phyloP scores from a whole-genome alignment of 2,329 filamentous ascomycete genomes.

The Neoarthrinium moseri region DNA sequence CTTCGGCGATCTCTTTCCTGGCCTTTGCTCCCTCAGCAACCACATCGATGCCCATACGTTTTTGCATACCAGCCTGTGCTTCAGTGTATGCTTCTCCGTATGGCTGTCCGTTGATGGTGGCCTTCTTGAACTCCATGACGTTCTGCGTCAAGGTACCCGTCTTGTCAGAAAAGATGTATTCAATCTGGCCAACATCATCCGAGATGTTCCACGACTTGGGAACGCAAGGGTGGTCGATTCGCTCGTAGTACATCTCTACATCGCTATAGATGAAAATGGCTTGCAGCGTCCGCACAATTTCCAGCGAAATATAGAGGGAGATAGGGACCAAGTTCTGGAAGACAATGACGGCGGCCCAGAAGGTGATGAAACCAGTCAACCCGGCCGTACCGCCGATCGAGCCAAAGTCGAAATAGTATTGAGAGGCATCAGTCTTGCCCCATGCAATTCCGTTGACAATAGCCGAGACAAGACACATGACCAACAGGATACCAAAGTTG shows the following conservation, averaged over 20 bases:
- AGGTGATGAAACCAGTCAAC: conserved; percentile 90
- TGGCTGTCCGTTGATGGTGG: conserved; percentile 89
- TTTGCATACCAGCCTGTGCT: conserved; percentile 93
- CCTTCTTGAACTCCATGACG: conserved; percentile 99
- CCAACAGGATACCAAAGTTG: conserved; percentile 87
- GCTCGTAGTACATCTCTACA: conserved; percentile 94
- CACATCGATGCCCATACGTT: conserved; percentile 82
- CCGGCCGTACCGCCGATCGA: conserved; percentile 73
- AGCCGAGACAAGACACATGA: conserved; percentile 85
- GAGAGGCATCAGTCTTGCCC: conserved; percentile 71
- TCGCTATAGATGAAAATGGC: conserved; percentile 98
- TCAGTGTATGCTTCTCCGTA: conserved; percentile 99
- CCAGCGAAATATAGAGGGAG: conserved; percentile 93
- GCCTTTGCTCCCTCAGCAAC: conserved; percentile 75
- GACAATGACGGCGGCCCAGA: conserved; percentile 90
- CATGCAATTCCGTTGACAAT: conserved; percentile 84
- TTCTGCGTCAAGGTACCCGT: conserved; percentile 89
- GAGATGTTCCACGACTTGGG: conserved; percentile 99
- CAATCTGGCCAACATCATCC: conserved; percentile 95
- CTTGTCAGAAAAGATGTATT: conserved; percentile 98
- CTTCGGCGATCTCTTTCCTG: conserved; percentile 74
- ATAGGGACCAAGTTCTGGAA: conserved; percentile 99
- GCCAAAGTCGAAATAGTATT: conserved; percentile 81
- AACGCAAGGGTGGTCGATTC: conserved; percentile 89
- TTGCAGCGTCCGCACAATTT: conserved; percentile 90